These are phyloP conservation scores for Pezizomycotina sp. DNA, from an alignment of 2,329 filamentous ascomycete species.

Conservation along the genomic window DNA sequence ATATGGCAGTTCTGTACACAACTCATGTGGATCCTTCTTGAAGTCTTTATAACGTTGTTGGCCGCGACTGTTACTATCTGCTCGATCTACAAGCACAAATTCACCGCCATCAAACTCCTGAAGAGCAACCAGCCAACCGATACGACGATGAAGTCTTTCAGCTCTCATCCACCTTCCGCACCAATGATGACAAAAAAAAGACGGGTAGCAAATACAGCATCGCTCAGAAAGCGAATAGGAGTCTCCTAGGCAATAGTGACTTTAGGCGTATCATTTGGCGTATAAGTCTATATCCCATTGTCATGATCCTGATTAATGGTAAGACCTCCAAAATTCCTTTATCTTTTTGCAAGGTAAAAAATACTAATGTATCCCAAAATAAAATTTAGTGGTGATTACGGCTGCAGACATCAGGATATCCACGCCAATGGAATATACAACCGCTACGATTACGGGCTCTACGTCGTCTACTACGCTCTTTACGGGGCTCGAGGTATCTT, in stretches of 20 bases:
- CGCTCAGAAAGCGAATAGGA: slow-evolving; percentile 18
- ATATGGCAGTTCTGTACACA: slow-evolving; percentile 23
- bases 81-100: slow-evolving; percentile 22
- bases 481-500: slow-evolving; percentile 22
- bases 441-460: slow-evolving; percentile 19
- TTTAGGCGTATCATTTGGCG: slow-evolving; percentile 21
- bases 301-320: slow-evolving; percentile 22
- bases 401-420: slow-evolving; percentile 21
- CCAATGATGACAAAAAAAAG: too few species aligned
- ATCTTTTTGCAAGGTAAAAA: not conserved
- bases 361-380: too few species aligned
- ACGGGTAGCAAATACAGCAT: slow-evolving; percentile 9
- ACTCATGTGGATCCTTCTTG: slow-evolving; percentile 22
- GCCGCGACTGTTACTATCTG: slow-evolving; percentile 16
- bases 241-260: slow-evolving; percentile 14
- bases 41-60: slow-evolving; percentile 19
- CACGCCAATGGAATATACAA: slow-evolving; percentile 20
- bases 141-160: slow-evolving; percentile 1
- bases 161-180: slow-evolving; percentile 10
- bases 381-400: slow-evolving; percentile 20
- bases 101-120: slow-evolving; percentile 11
- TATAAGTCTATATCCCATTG: slow-evolving; percentile 21
- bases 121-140: slow-evolving; percentile 3
- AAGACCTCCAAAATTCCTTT: not conserved
- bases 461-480: slow-evolving; percentile 21